A percentile compares a stretch with the other conserved stretches of the same genome.
Evolutionary conservation across 139 green algal genomes (phyloP).

Genomic region (Volvox africanus): DNA sequence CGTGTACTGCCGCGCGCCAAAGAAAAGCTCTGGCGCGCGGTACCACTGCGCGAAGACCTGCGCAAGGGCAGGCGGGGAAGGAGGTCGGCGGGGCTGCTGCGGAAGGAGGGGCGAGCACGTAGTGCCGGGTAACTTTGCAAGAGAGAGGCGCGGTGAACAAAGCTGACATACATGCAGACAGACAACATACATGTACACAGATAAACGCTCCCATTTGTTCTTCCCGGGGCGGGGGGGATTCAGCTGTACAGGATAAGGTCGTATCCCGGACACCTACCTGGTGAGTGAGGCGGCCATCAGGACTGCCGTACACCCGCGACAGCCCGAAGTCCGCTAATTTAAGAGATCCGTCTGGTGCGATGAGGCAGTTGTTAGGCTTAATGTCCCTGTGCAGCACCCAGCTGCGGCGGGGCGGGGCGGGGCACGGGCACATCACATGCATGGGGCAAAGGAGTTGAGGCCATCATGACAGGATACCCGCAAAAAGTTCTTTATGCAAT

Average conservation of each 20-base stretch:
- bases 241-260: too few species aligned
- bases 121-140: too few species aligned
- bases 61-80: neutral
- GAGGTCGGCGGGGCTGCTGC: too few species aligned
- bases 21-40: conserved; percentile 91
- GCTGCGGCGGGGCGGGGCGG: neutral
- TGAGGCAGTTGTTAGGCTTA: conserved; percentile 95
- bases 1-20: conserved; percentile 83
- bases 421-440: neutral
- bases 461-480: too few species aligned
- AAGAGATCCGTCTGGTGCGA: conserved; percentile 72
- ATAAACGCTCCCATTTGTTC: neutral
- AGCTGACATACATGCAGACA: neutral
- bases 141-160: too few species aligned
- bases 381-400: conserved; percentile 93
- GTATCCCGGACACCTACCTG: neutral
- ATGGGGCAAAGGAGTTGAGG: too few species aligned
- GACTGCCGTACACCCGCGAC: conserved; percentile 78
- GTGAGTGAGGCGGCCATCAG: conserved; percentile 69
- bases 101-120: too few species aligned
- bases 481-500: too few species aligned
- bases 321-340: conserved; percentile 95
- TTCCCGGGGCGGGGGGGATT: neutral
- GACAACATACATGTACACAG: too few species aligned
- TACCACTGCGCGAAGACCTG: conserved; percentile 96